Evolutionary conservation across 495 filamentous ascomycete genomes (phyloP).

Genomic region (Hypoxylon rickii): DNA sequence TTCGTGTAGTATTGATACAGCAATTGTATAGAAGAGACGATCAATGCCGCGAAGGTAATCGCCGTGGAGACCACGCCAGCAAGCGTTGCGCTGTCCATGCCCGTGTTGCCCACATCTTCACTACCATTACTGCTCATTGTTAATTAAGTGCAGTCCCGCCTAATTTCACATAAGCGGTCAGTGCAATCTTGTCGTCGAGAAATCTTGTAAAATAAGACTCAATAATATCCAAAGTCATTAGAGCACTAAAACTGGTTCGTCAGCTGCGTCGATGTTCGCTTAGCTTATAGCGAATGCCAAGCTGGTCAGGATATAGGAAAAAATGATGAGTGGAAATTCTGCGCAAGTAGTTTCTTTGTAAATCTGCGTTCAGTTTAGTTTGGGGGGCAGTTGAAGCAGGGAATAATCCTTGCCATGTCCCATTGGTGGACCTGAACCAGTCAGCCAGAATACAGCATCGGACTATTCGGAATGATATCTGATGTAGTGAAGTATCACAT

Average conservation of each 20-base stretch:
- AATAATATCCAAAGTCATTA: too few relatives aligned
- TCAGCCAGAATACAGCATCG: neutral
- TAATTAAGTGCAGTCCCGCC: constrained; percentile 7
- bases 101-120: constrained; percentile 10
- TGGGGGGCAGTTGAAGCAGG: neutral
- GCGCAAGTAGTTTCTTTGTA: too few relatives aligned
- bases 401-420: neutral
- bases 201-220: too few relatives aligned
- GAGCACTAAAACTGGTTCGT: too few relatives aligned
- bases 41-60: constrained; percentile 44
- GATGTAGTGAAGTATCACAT: neutral
- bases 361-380: too few relatives aligned
- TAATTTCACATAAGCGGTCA: neutral
- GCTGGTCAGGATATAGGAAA: too few relatives aligned
- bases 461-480: neutral
- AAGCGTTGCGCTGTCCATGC: constrained; percentile 35
- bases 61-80: constrained; percentile 22
- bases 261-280: too few relatives aligned
- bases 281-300: too few relatives aligned
- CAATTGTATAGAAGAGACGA: constrained; percentile 47
- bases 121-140: neutral
- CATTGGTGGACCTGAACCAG: neutral
- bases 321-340: too few relatives aligned
- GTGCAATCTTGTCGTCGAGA: too few relatives aligned
- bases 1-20: constrained; percentile 50